Percentiles rank a stretch among this genome's conserved stretches.
Conservation (phyloP, 1,284 basidiomycete species). For the Neonothopanus nambi region DNA sequence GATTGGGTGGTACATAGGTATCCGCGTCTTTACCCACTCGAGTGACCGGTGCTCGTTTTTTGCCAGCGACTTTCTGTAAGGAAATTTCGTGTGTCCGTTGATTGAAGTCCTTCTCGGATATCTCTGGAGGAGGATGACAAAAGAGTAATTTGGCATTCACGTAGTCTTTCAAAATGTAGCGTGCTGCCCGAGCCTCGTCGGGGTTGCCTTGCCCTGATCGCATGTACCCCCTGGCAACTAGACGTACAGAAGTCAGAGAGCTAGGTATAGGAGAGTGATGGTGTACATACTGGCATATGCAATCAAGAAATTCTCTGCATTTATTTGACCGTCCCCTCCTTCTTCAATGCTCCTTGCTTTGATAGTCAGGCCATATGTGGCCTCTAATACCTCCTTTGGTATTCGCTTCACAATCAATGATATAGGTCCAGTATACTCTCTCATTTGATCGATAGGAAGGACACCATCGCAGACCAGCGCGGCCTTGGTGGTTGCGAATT, state of each 20-base stretch:
- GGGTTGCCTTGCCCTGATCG: constrained; percentile 96
- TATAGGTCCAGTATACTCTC: constrained; percentile 90
- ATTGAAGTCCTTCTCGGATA: constrained; percentile 79
- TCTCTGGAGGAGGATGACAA: constrained; percentile 83
- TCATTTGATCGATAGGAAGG: constrained; percentile 96
- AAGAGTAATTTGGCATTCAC: constrained; percentile 93
- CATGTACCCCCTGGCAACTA: constrained; percentile 92
- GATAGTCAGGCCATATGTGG: constrained; percentile 86
- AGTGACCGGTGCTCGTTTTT: constrained; percentile 84
- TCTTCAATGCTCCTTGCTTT: constrained; percentile 73
- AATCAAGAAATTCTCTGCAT: constrained; percentile 83
- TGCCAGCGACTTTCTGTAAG: constrained; percentile 59
- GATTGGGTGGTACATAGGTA: constrained; percentile 63
- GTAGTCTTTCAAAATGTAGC: constrained; percentile 96
- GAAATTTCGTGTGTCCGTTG: constrained; percentile 65
- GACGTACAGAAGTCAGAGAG: background rate
- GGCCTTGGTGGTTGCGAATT: constrained; percentile 95
- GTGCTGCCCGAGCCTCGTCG: constrained; percentile 92
- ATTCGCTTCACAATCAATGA: constrained; percentile 82
- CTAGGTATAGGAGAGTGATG: constrained; percentile 1
- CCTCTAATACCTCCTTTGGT: constrained; percentile 85
- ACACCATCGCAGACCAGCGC: constrained; percentile 97
- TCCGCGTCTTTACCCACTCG: constrained; percentile 82
- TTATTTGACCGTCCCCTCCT: constrained; percentile 80
- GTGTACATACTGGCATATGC: constrained; percentile 85